Conservation (phyloP, 176 grass and related monocot species). For the Carex scoparia region DNA sequence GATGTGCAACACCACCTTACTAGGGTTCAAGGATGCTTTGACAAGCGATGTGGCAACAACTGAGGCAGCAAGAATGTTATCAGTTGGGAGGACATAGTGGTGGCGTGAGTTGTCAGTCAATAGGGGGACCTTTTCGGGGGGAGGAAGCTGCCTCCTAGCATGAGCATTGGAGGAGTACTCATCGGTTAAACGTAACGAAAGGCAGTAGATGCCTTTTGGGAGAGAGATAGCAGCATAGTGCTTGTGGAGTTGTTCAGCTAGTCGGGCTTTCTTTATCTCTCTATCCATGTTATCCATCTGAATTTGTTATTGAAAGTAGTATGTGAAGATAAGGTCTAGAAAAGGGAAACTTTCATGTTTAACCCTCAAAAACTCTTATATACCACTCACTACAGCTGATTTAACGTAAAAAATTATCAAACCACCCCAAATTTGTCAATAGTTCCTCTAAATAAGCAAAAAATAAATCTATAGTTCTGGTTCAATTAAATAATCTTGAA, state of each 20-base stretch:
- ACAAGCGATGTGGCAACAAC: constrained; percentile 81
- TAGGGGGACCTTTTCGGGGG: constrained; percentile 77
- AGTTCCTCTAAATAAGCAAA: neutral
- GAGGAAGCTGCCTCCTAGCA: constrained; percentile 84
- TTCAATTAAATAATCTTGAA: neutral
- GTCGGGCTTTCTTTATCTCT: constrained; percentile 70
- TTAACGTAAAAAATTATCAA: neutral
- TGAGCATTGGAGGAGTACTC: constrained; percentile 99
- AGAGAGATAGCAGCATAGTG: constrained; percentile 89
- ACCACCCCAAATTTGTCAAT: neutral
- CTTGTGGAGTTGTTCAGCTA: constrained; percentile 91
- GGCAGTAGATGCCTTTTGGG: constrained; percentile 93
- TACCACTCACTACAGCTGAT: neutral
- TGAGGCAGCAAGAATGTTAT: constrained; percentile 97
- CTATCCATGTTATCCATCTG: constrained; percentile 98
- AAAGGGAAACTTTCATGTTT: neutral
- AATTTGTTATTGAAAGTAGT: constrained; percentile 11
- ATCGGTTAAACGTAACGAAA: constrained; percentile 87
- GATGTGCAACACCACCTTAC: constrained; percentile 84
- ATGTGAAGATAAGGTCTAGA: constrained; percentile 16
- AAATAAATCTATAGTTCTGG: neutral
- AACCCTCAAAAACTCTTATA: neutral
- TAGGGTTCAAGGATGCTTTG: constrained; percentile 66
- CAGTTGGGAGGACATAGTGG: constrained; percentile 86
- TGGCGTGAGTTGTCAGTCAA: constrained; percentile 70